Evolutionary conservation across 2,329 filamentous ascomycete species (phyloP).

Genomic region (Alternaria rosae): DNA sequence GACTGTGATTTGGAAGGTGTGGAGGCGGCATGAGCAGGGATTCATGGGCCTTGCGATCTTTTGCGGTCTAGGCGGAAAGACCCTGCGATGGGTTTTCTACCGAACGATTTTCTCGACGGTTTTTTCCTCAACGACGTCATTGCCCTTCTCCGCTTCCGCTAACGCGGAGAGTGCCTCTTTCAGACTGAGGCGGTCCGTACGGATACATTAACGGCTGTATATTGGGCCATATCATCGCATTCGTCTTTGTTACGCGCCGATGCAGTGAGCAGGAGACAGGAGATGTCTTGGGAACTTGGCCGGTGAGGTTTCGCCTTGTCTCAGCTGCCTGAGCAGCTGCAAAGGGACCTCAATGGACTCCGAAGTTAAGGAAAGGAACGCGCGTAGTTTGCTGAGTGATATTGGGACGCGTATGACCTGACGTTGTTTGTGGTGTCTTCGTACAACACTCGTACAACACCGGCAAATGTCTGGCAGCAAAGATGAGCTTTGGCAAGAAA

Average conservation of each 20-base stretch:
- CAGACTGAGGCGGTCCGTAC: background rate
- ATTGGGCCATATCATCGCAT: background rate
- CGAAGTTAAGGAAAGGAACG: background rate
- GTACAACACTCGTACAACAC: background rate
- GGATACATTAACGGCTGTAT: background rate
- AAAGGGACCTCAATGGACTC: background rate
- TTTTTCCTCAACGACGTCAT: background rate
- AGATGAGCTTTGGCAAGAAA: background rate
- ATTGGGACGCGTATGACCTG: background rate
- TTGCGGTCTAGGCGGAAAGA: background rate
- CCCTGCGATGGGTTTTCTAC: background rate
- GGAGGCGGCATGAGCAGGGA: background rate
- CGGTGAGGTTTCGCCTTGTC: background rate
- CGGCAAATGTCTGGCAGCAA: background rate
- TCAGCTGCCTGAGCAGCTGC: background rate
- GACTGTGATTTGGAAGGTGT: background rate
- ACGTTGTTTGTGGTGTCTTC: background rate
- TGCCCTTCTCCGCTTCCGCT: background rate
- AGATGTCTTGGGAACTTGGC: background rate
- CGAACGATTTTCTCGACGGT: background rate
- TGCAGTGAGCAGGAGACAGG: background rate
- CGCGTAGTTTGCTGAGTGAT: background rate
- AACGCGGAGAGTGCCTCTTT: background rate
- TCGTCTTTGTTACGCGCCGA: background rate
- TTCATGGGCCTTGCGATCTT: background rate